Evolutionary conservation across 225 moss, liverwort and hornwort species (phyloP).

Genomic region (Polytrichum formosum): DNA sequence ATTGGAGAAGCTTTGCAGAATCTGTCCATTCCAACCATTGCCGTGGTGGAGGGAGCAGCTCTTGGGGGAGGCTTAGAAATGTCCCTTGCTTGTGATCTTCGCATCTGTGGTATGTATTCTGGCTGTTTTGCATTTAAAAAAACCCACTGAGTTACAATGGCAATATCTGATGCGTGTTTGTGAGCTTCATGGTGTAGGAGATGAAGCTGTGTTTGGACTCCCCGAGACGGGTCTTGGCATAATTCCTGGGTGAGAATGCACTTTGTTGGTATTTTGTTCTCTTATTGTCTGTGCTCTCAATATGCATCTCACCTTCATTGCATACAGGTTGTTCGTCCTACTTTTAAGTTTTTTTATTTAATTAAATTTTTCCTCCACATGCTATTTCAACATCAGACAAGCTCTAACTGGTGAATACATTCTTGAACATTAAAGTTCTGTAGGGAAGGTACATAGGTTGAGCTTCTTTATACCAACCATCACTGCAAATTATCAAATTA

Average conservation of each 20-base stretch:
- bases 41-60: constrained; percentile 90
- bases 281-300: not conserved
- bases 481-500: too few relatives aligned
- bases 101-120: constrained; percentile 72
- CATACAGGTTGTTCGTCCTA: too few relatives aligned
- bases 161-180: too few relatives aligned
- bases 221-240: constrained; percentile 95
- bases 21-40: constrained; percentile 91
- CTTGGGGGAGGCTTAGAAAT: constrained; percentile 94
- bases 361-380: too few relatives aligned
- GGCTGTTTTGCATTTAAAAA: not conserved
- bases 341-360: too few relatives aligned
- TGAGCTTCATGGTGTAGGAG: constrained; percentile 39
- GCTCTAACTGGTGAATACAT: too few relatives aligned
- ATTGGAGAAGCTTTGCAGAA: constrained; percentile 37
- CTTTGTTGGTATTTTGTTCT: not conserved
- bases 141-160: too few relatives aligned
- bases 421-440: too few relatives aligned
- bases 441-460: too few relatives aligned
- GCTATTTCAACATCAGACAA: too few relatives aligned
- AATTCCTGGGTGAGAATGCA: constrained; percentile 77
- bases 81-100: constrained; percentile 92
- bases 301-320: too few relatives aligned
- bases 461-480: too few relatives aligned
- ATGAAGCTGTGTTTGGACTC: constrained; percentile 88